phyloP scores from a whole-genome alignment of 345 rosid genomes.

The Citrus trifoliata region DNA sequence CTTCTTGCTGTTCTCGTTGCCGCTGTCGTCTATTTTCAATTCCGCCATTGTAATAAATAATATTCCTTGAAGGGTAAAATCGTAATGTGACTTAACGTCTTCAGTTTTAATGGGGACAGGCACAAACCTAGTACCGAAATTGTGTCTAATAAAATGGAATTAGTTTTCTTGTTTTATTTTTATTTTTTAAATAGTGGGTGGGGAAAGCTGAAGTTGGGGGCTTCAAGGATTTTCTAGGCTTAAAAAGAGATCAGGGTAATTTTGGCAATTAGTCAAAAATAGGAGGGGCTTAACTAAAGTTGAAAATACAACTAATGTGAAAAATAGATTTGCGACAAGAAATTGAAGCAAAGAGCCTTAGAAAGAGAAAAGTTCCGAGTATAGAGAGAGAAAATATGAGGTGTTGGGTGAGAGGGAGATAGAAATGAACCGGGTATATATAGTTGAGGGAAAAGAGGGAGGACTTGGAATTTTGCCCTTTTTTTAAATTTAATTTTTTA shows the following conservation, averaged over 20 bases:
- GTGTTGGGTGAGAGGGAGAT: conserved; percentile 16
- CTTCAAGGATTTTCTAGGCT: not conserved
- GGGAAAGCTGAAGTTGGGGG: not conserved
- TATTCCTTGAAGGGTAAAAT: not conserved
- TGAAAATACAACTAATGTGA: not conserved
- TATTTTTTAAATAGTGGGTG: not conserved
- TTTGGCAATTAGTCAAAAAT: not conserved
- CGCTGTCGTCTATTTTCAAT: not conserved
- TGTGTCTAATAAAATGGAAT: not conserved
- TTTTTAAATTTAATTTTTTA: not conserved
- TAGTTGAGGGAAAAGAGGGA: conserved; percentile 18
- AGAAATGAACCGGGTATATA: conserved; percentile 33
- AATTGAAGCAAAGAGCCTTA: not conserved
- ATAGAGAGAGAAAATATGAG: conserved; percentile 33
- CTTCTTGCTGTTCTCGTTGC: conserved; percentile 16
- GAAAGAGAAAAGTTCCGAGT: not conserved
- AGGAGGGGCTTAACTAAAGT: conserved; percentile 12
- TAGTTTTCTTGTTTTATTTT: not conserved
- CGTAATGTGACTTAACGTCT: not conserved
- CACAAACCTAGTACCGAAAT: not conserved
- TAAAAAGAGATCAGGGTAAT: not conserved
- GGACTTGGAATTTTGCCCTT: not conserved
- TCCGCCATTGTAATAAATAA: conserved; percentile 10
- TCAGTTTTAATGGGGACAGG: not conserved
- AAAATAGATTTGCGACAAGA: not conserved